Conservation (phyloP, 139 green algal species). For the Dunaliella sp. region DNA sequence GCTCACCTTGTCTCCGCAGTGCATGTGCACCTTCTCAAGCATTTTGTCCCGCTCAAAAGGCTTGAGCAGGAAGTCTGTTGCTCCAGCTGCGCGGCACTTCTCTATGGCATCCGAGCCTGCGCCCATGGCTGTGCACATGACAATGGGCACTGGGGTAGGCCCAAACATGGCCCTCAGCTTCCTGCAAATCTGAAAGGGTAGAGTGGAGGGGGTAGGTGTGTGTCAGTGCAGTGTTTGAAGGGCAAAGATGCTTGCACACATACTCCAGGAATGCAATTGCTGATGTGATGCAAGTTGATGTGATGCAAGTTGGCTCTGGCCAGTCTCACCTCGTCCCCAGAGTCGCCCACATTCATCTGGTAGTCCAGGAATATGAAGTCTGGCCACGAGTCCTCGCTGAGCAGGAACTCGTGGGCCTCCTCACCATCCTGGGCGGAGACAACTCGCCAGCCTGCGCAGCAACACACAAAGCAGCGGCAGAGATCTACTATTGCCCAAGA, state of each 20-base stretch:
- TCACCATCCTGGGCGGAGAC: conserved; percentile 32
- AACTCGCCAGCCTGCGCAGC: no score
- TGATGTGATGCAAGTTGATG: not conserved
- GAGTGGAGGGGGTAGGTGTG: not conserved
- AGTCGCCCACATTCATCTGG: conserved; percentile 37
- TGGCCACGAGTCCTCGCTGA: conserved; percentile 25
- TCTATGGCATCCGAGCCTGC: conserved; percentile 25
- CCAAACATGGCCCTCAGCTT: conserved; percentile 28
- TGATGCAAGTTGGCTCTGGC: not conserved
- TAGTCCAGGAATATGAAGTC: conserved; percentile 51
- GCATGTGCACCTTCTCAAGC: conserved; percentile 25
- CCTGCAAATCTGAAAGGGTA: not conserved
- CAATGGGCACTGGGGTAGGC: conserved; percentile 24
- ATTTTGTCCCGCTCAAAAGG: conserved; percentile 38
- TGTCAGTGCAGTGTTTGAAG: no score
- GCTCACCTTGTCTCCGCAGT: conserved; percentile 32
- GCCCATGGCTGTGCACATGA: conserved; percentile 50
- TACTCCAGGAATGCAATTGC: no score
- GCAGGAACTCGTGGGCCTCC: conserved; percentile 24
- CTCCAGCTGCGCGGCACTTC: conserved; percentile 22
- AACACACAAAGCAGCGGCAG: no score
- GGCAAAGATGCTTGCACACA: no score
- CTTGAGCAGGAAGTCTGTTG: conserved; percentile 40
- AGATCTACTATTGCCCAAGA: no score
- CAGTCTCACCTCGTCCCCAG: conserved; percentile 25